Evolutionary conservation across 2,329 filamentous ascomycete species (phyloP).

Genomic region (Scedosporium boydii): DNA sequence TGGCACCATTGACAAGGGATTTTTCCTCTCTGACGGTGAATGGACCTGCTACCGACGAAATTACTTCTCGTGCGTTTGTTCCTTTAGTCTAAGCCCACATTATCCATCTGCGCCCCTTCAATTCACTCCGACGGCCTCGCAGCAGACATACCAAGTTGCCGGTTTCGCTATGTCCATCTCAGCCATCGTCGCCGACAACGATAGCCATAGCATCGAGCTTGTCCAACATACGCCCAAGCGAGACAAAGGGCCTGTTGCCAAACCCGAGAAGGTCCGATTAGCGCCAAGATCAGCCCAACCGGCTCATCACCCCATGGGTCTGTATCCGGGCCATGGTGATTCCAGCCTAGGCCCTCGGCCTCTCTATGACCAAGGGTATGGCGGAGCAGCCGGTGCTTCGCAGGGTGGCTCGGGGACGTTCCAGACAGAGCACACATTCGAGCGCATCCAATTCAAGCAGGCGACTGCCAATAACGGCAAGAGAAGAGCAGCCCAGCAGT

Average conservation of each 20-base stretch:
- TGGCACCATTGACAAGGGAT: slow-evolving; percentile 80
- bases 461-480: slow-evolving; percentile 93
- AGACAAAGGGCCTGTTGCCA: slow-evolving; percentile 74
- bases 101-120: slow-evolving; percentile 36
- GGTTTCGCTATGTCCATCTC: slow-evolving; percentile 79
- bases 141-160: slow-evolving; percentile 54
- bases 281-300: slow-evolving; percentile 54
- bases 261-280: slow-evolving; percentile 60
- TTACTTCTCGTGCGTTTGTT: slow-evolving; percentile 80
- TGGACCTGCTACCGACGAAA: slow-evolving; percentile 93
- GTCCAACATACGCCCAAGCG: slow-evolving; percentile 88
- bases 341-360: slow-evolving; percentile 9
- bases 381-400: slow-evolving; percentile 11
- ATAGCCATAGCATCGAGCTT: slow-evolving; percentile 69
- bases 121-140: slow-evolving; percentile 39
- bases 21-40: slow-evolving; percentile 70
- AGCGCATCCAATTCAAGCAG: slow-evolving; percentile 89
- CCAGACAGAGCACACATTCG: slow-evolving; percentile 57
- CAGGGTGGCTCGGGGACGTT: slow-evolving; percentile 22
- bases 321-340: slow-evolving; percentile 31
- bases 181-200: slow-evolving; percentile 68
- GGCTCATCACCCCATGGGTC: slow-evolving; percentile 29
- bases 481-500: slow-evolving; percentile 80
- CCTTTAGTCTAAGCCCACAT: slow-evolving; percentile 58
- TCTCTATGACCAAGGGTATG: slow-evolving; percentile 30